phyloP scores from a whole-genome alignment of 139 green algal species.

The Zygnema cylindricum region DNA sequence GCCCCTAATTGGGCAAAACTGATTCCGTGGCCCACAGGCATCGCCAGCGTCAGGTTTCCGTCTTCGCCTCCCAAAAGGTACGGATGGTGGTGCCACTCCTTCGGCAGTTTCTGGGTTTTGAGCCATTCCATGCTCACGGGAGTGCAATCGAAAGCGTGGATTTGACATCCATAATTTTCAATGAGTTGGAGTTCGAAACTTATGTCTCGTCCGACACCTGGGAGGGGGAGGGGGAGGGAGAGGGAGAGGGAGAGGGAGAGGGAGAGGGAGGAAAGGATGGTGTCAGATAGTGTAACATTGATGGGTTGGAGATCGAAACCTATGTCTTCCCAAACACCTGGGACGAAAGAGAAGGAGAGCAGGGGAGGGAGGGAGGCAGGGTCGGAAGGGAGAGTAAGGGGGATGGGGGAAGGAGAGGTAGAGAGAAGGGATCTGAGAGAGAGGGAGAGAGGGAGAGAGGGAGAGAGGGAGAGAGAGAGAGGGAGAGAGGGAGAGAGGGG shows the following conservation, averaged over 20 bases:
- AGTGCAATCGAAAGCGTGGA: background rate
- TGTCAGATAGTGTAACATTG: too few relatives aligned
- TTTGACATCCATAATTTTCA: background rate
- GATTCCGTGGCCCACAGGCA: background rate
- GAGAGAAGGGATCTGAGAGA: background rate
- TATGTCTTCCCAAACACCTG: background rate
- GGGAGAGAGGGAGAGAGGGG: background rate
- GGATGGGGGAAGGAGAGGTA: background rate
- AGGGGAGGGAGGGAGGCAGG: background rate
- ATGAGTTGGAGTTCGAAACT: background rate
- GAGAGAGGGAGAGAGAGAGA: background rate
- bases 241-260: slow-evolving; percentile 7
- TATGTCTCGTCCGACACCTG: background rate
- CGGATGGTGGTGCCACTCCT: background rate
- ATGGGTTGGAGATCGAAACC: background rate
- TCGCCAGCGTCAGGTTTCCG: background rate
- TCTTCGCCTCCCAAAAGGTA: background rate
- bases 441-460: background rate
- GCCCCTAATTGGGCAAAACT: background rate
- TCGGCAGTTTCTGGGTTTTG: background rate
- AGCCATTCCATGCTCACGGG: background rate
- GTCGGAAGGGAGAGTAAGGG: background rate
- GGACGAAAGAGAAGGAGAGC: background rate
- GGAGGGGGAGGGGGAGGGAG: background rate
- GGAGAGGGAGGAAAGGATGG: too few relatives aligned